Evolutionary conservation across 73 alveolate genomes (phyloP).

Genomic region (Breviolum minutum): DNA sequence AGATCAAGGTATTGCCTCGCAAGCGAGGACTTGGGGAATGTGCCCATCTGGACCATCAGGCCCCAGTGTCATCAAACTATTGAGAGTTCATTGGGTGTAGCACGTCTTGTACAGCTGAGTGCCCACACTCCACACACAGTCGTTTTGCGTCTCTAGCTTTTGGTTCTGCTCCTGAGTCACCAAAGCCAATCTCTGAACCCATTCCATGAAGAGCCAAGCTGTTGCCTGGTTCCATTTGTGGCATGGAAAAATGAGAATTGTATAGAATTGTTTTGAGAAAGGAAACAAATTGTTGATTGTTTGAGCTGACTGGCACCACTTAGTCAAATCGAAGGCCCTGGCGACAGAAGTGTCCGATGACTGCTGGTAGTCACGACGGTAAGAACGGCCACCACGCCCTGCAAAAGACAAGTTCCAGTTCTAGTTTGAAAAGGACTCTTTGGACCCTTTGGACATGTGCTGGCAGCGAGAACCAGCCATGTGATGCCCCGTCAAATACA

Average conservation of each 20-base stretch:
- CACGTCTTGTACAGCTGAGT: neutral
- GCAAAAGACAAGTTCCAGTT: neutral
- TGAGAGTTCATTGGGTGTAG: no score
- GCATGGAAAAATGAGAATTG: neutral
- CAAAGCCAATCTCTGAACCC: neutral
- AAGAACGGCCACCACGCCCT: conserved; percentile 61
- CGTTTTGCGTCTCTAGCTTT: conserved; percentile 14
- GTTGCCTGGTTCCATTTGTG: neutral
- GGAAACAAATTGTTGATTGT: neutral
- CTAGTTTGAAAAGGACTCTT: neutral
- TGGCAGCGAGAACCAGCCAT: no score
- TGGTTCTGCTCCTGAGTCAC: conserved; percentile 17
- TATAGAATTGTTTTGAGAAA: neutral
- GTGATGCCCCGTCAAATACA: no score
- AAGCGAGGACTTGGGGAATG: neutral
- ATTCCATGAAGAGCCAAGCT: no score
- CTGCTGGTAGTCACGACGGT: conserved; percentile 37
- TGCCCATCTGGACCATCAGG: no score
- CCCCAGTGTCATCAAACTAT: no score
- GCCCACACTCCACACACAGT: conserved; percentile 46
- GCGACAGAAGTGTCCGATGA: conserved; percentile 28
- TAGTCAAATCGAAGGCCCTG: neutral
- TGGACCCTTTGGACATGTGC: no score
- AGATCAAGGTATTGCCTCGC: conserved; percentile 49
- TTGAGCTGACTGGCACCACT: neutral